A percentile compares a stretch with the other conserved stretches of the same genome.
Conservation (phyloP, 257 asterid species). For the Przewalskia tangutica region DNA sequence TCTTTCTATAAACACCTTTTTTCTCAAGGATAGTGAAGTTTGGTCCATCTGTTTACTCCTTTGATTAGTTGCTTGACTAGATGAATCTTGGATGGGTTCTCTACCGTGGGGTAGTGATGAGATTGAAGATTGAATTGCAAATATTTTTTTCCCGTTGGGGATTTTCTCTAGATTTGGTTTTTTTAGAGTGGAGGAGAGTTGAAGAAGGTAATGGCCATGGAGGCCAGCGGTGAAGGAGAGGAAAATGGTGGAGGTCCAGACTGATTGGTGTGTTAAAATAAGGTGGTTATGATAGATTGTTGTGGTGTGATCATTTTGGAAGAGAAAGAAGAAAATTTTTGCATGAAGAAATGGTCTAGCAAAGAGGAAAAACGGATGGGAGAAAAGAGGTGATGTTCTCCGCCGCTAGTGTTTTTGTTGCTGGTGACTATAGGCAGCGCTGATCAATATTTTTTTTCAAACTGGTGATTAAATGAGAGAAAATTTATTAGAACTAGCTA, state of each 20-base stretch:
- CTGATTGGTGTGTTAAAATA: background rate
- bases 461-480: background rate
- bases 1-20: background rate
- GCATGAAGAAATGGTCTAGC: background rate
- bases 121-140: background rate
- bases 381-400: background rate
- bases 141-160: background rate
- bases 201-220: background rate
- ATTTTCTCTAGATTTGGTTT: background rate
- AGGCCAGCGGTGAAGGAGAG: background rate
- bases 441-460: background rate
- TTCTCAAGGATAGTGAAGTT: background rate
- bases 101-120: background rate
- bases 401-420: background rate
- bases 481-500: background rate
- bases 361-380: background rate
- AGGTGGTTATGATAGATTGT: background rate
- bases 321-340: background rate
- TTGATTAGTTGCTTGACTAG: background rate
- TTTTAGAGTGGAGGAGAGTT: background rate
- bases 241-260: background rate
- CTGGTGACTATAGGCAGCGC: background rate
- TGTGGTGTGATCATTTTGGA: background rate
- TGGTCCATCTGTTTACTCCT: background rate
- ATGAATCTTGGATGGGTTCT: background rate